Evolutionary conservation across 345 rosid species (phyloP).

Genomic region (Dipteronia sinensis): DNA sequence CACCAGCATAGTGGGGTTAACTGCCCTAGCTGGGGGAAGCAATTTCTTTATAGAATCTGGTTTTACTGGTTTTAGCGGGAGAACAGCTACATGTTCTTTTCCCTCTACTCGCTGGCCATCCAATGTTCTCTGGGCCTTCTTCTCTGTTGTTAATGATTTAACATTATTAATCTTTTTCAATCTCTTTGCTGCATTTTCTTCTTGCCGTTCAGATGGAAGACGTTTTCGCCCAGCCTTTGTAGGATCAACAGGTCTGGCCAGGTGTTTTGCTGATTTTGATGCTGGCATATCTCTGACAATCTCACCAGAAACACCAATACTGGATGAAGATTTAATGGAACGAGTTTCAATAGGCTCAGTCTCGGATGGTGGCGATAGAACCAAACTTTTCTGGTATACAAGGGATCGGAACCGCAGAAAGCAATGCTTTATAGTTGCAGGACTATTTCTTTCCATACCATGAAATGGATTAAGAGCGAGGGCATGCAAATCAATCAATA

Average conservation of each 20-base stretch:
- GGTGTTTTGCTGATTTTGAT: slow-evolving; percentile 50
- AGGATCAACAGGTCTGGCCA: slow-evolving; percentile 55
- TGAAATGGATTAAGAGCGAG: slow-evolving; percentile 77
- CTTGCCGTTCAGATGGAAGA: slow-evolving; percentile 76
- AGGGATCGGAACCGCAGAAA: slow-evolving; percentile 75
- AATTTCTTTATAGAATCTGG: slow-evolving; percentile 48
- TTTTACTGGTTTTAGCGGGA: slow-evolving; percentile 41
- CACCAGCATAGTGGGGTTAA: slow-evolving; percentile 96
- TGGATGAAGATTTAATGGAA: slow-evolving; percentile 34
- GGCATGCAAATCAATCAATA: slow-evolving; percentile 68
- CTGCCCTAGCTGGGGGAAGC: slow-evolving; percentile 50
- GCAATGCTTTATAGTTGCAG: slow-evolving; percentile 50
- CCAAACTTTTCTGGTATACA: slow-evolving; percentile 81
- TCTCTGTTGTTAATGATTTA: slow-evolving; percentile 66
- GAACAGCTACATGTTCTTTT: slow-evolving; percentile 46
- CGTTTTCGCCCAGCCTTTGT: slow-evolving; percentile 78
- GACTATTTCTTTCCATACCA: slow-evolving; percentile 53
- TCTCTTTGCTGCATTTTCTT: slow-evolving; percentile 78
- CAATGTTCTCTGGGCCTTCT: slow-evolving; percentile 50
- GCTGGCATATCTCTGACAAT: slow-evolving; percentile 39
- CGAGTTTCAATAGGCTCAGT: slow-evolving; percentile 37
- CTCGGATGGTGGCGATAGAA: slow-evolving; percentile 53
- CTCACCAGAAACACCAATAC: slow-evolving; percentile 34
- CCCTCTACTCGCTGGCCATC: slow-evolving; percentile 50
- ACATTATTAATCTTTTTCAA: slow-evolving; percentile 58